Conservation (phyloP, 805 yeast genomes). For the Nematodospora valgi region DNA sequence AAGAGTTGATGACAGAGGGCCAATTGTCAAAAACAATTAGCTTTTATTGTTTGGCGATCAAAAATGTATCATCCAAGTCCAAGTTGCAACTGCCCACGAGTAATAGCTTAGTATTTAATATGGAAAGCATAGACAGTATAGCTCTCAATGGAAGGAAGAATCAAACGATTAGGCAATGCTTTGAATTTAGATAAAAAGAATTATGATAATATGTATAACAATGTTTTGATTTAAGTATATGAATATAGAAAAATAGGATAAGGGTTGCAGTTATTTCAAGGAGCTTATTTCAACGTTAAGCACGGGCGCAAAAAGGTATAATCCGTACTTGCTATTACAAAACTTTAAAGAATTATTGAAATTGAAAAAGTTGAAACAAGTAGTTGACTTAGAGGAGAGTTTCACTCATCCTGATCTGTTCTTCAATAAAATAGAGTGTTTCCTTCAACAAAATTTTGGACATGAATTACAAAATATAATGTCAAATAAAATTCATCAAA, state of each 20-base stretch:
- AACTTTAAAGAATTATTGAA: conserved; percentile 11
- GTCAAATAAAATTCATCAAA: conserved; percentile 2
- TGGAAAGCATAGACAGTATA: neutral
- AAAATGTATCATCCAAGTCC: conserved; percentile 8
- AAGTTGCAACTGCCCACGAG: conserved; percentile 12
- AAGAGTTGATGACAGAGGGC: conserved; percentile 8
- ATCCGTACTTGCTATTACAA: too few relatives aligned
- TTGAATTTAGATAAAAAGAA: conserved; percentile 14
- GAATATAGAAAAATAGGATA: conserved; percentile 5
- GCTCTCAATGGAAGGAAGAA: conserved; percentile 13
- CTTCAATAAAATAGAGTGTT: conserved; percentile 7
- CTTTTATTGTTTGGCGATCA: conserved; percentile 15
- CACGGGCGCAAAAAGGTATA: too few relatives aligned
- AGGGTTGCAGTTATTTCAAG: conserved; percentile 12
- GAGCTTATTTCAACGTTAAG: conserved; percentile 13
- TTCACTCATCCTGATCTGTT: conserved; percentile 8
- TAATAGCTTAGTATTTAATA: conserved; percentile 11
- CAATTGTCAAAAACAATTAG: conserved; percentile 16
- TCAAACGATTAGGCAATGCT: conserved; percentile 12
- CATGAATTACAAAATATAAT: conserved; percentile 7
- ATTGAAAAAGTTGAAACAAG: conserved; percentile 6
- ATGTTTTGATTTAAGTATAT: conserved; percentile 11
- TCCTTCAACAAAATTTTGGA: conserved; percentile 12
- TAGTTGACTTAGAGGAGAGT: conserved; percentile 6
- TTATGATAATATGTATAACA: conserved; percentile 14